Evolutionary conservation across 192 early-diverging fungal species (phyloP), one percentile per base, ranked within the genome.

Genomic region (Pilaira anomala): DNA sequence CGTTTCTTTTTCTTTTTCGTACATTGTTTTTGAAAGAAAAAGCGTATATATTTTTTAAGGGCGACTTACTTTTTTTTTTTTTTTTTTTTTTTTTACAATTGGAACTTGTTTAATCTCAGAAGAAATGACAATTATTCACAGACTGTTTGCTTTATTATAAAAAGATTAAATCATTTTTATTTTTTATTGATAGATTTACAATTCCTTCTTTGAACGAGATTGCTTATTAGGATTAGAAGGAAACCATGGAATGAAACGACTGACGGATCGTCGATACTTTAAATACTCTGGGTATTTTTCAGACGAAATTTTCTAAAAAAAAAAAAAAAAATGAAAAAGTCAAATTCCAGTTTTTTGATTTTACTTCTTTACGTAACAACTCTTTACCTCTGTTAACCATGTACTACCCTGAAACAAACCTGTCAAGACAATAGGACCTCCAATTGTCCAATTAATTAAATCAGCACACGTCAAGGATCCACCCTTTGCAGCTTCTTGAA

Each of bases 271-370:
- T 51, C 83, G 73, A 67, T 91, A 91, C 7, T 80, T 81, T 41
- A 75, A 76, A 68, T 96, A 96, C 9, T 78, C 64, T 6, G 92
- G 92, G 66, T 94, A 93, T 76, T 93, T 93, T 53, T 68, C 13
- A 13, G 45, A 39, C 0, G 87, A 78, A 29, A 94, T 84, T 28
- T 71, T 25, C 69, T 71, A 54, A n/a, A n/a, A n/a, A n/a, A n/a
- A n/a, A n/a, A n/a, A 21, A 21, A 44, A 16, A 46, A 30, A 52
- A 36, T 9, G 36, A 44, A 46, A 42, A n/a, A 40, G 77, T 5
- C 24, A 13, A 16, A 33, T 6, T 45, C n/a, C 18, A 16, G 4
- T 63, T 44, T 16, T 11, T 21, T 61, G 1, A 36, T 45, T 21
- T 44, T 44, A 46, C 18, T 28, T 48, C 13, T 42, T 41, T 60